phyloP scores from a whole-genome alignment of 495 filamentous ascomycete species.

The Entonaema liquescens region DNA sequence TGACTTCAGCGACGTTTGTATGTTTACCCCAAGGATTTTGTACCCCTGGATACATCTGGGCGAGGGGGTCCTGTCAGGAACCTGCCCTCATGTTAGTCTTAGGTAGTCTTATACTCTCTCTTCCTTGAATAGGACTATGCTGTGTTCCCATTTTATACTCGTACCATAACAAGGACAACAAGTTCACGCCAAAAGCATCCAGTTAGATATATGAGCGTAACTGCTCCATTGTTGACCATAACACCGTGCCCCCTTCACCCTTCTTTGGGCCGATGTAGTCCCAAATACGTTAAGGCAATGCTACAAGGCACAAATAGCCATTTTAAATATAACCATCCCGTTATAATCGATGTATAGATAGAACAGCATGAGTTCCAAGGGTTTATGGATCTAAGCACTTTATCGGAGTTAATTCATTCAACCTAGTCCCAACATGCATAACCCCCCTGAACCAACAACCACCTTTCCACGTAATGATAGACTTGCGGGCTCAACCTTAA shows the following conservation, averaged over 20 bases:
- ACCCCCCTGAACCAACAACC: neutral
- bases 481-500: neutral
- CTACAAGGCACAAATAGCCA: neutral
- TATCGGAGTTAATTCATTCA: neutral
- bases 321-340: too few relatives aligned
- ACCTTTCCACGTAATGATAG: neutral
- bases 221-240: neutral
- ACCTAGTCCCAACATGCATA: neutral
- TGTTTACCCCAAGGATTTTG: too few relatives aligned
- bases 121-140: too few relatives aligned
- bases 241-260: neutral
- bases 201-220: neutral
- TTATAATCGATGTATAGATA: too few relatives aligned
- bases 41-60: too few relatives aligned
- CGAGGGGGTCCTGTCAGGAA: too few relatives aligned
- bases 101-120: neutral
- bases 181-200: neutral
- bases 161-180: neutral
- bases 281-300: neutral
- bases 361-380: too few relatives aligned
- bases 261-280: neutral
- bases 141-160: neutral
- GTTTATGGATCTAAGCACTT: neutral
- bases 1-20: too few relatives aligned
- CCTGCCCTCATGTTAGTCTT: too few relatives aligned